Percentiles rank a stretch among this genome's conserved stretches.
Evolutionary conservation across 1,284 basidiomycete species (phyloP).

Genomic region (Cutaneotrichosporon arboriforme): DNA sequence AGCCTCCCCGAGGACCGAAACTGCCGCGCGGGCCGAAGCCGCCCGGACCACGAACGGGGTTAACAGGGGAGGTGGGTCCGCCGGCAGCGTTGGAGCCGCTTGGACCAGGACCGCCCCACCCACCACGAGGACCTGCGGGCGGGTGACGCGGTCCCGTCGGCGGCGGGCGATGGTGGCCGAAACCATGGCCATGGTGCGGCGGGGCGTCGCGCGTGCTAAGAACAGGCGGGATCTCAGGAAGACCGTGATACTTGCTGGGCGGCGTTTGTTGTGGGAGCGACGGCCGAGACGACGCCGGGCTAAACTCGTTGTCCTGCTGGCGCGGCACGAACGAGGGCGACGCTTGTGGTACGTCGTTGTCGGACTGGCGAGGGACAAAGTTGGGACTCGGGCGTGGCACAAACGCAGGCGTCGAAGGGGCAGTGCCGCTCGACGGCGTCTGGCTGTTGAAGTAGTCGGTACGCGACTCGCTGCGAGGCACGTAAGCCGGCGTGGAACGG

Average conservation of each 20-base stretch:
- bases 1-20: slow-evolving; percentile 11
- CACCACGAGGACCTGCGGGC: slow-evolving; percentile 15
- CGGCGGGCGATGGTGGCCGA: slow-evolving; percentile 3
- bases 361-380: slow-evolving; percentile 9
- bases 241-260: slow-evolving; percentile 6
- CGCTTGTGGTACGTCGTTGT: slow-evolving; percentile 2
- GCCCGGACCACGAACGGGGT: slow-evolving; percentile 6
- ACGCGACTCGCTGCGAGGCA: slow-evolving; percentile 13
- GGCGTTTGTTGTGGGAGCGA: slow-evolving; percentile 13
- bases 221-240: slow-evolving; percentile 17
- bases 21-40: slow-evolving; percentile 12
- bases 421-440: not conserved
- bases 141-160: slow-evolving; percentile 17
- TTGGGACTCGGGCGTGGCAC: slow-evolving; percentile 15
- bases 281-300: slow-evolving; percentile 3
- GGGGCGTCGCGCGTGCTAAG: slow-evolving; percentile 14
- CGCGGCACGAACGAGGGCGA: slow-evolving; percentile 7
- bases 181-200: slow-evolving; percentile 8
- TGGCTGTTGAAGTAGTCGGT: slow-evolving; percentile 23
- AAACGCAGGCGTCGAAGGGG: slow-evolving; percentile 2
- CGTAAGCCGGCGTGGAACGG: slow-evolving; percentile 14
- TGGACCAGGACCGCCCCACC: slow-evolving; percentile 5
- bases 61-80: slow-evolving; percentile 16
- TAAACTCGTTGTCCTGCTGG: slow-evolving; percentile 1
- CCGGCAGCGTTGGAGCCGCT: not conserved